Base-by-base conservation (phyloP, 2,329 filamentous ascomycete species). In the Monilinia fructigena region DNA sequence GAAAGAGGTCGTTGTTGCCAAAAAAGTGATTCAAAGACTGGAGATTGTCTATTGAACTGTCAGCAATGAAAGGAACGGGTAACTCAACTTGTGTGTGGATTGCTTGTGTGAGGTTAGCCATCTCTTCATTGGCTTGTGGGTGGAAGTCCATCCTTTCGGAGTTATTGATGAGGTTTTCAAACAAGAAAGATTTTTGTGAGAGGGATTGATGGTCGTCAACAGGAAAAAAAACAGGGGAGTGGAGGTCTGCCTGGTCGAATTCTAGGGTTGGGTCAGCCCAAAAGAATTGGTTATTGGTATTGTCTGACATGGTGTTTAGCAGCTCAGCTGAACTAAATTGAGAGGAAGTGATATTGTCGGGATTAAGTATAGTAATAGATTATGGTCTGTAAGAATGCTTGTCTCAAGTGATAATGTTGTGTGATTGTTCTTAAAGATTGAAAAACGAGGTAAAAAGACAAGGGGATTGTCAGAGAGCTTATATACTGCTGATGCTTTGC, bases 241-340 rank as follows among this genome's bases (percentile, higher is more conserved):
- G 28, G 31, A 61, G 58, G 16, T 61, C 8, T 2, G 14, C 31
- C 0, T 48, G 45, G 4, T 50, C 58, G 0, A 61, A 16, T 35
- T 14, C 11, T 52, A 26, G 58, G 14, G 0, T 50, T 50, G 50
- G 28, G 14, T 61, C 28, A 31, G 38, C 28, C n/a, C 35, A 31
- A 14, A 26, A 8, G 31, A 12, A 38, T 38, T 50, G 7, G 31
- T 38, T 35, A 4, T 20, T 12, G 5, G 5, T 14, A 3, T 11
- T 12, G 16, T 61, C 4, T 4, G 45, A 50, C 58, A 61, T 61
- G n/a, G 38, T 61, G 28, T 56, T 40, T 65, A 68, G 66, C 66
- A 70, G 66, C 66, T n/a, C 63, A 65, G 63, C 66, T 69, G 69
- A 56, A 63, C 47, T 66, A 62, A 56, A 54, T 63, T 6, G 26